These are phyloP conservation scores for Fusarium sp. DNA, from an alignment of 2,329 filamentous ascomycete species.

Conservation along the genomic window DNA sequence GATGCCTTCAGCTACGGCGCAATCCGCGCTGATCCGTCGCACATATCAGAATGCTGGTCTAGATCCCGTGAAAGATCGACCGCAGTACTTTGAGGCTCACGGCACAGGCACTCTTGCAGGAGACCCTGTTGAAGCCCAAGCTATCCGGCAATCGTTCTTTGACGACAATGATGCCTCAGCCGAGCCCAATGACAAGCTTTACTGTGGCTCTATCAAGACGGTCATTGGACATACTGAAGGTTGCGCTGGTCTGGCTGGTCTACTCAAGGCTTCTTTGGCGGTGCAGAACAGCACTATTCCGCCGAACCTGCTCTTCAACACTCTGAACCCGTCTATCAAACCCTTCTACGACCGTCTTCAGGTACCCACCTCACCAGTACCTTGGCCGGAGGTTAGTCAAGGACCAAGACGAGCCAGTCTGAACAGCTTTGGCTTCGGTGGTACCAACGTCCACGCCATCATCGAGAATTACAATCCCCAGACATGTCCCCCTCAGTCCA, in stretches of 20 bases:
- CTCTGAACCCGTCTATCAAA: conserved; percentile 56
- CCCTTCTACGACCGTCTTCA: conserved; percentile 32
- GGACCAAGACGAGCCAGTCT: conserved; percentile 29
- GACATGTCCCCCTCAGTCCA: rapidly evolving
- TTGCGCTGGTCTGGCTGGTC: neutral
- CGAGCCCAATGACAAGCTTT: neutral
- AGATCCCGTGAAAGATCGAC: neutral
- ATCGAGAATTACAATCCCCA: conserved; percentile 11
- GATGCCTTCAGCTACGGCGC: neutral
- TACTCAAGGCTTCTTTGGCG: conserved; percentile 6
- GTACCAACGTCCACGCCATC: conserved; percentile 32
- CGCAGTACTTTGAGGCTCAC: conserved; percentile 15
- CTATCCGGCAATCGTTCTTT: conserved; percentile 9
- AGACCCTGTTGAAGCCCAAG: conserved; percentile 5
- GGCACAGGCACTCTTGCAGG: conserved; percentile 5
- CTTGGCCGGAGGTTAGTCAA: conserved; percentile 19
- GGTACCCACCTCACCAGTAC: conserved; percentile 23
- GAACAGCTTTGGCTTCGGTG: conserved; percentile 37
- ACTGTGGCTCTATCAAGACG: conserved; percentile 13
- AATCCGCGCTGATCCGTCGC: conserved; percentile 2
- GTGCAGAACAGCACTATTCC: neutral
- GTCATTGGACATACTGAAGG: conserved; percentile 7
- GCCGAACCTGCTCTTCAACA: conserved; percentile 58
- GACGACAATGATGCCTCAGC: neutral
- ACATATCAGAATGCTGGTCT: conserved; percentile 11